These are phyloP conservation scores for Podospora tetraspora DNA, from an alignment of 495 filamentous ascomycete species.

Conservation along the genomic window DNA sequence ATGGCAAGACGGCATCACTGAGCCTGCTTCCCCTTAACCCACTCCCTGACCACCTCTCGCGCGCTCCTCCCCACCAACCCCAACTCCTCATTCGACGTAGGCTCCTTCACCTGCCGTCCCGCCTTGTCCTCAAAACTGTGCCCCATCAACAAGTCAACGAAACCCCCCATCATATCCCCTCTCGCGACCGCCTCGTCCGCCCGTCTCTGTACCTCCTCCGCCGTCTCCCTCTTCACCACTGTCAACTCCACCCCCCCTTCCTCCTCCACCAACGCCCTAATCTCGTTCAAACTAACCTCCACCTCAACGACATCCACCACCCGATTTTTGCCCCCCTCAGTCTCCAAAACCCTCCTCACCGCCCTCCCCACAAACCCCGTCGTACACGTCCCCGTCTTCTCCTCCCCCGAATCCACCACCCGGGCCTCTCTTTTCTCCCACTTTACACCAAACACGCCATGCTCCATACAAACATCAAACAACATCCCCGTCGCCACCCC, in stretches of 20 bases:
- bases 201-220: neutral
- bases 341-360: conserved; percentile 1
- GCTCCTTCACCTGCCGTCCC: neutral
- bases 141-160: neutral
- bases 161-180: neutral
- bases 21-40: neutral
- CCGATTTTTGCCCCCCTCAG: neutral
- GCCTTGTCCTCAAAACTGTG: neutral
- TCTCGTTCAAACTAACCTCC: neutral
- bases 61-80: neutral
- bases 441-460: neutral
- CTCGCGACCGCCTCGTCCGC: neutral
- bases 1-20: neutral
- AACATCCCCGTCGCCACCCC: conserved; percentile 5
- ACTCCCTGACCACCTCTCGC: neutral
- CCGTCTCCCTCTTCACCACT: neutral
- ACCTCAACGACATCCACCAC: conserved; percentile 5
- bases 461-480: conserved; percentile 4
- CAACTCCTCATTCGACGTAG: neutral
- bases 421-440: neutral
- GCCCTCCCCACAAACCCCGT: neutral
- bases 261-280: neutral
- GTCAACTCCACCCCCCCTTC: neutral
- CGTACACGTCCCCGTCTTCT: neutral
- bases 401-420: conserved; percentile 3